Conservation (phyloP, 768 basidiomycete species). For the Phylloporus arenicola region DNA sequence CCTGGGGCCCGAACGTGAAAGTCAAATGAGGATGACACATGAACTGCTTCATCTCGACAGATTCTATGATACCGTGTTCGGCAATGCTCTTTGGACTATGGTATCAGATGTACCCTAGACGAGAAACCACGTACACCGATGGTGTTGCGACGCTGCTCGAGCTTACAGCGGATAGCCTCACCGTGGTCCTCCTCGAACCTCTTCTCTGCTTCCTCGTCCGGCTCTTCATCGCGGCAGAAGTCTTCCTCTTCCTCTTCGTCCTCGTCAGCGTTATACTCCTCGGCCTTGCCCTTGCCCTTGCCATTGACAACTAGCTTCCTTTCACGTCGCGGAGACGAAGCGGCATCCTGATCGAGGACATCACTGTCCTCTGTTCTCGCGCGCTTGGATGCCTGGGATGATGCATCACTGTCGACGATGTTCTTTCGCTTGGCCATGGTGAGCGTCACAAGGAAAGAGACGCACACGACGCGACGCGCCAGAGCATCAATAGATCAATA, state of each 20-base stretch:
- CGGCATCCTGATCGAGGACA: slow-evolving; percentile 23
- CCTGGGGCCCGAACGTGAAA: slow-evolving; percentile 85
- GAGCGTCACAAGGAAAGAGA: slow-evolving; percentile 1
- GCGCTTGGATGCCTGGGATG: slow-evolving; percentile 39
- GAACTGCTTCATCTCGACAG: slow-evolving; percentile 85
- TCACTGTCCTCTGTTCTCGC: slow-evolving; percentile 39
- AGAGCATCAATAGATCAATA: slow-evolving; percentile 8
- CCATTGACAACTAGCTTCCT: slow-evolving; percentile 28
- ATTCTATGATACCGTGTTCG: slow-evolving; percentile 83
- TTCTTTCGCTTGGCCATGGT: slow-evolving; percentile 55
- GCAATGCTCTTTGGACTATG: slow-evolving; percentile 55
- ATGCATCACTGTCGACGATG: slow-evolving; percentile 37
- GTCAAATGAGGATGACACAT: slow-evolving; percentile 90
- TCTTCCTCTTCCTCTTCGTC: slow-evolving; percentile 30
- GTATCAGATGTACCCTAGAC: slow-evolving; percentile 18
- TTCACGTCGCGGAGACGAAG: slow-evolving; percentile 16
- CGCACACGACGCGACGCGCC: slow-evolving; percentile 28
- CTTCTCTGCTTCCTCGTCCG: slow-evolving; percentile 55
- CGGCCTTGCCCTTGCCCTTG: slow-evolving; percentile 29
- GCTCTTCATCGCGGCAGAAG: slow-evolving; percentile 32
- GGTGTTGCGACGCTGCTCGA: slow-evolving; percentile 41
- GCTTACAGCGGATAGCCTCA: slow-evolving; percentile 47
- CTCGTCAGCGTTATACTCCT: slow-evolving; percentile 27
- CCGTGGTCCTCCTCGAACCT: slow-evolving; percentile 60
- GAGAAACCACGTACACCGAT: slow-evolving; percentile 44